phyloP scores from a whole-genome alignment of 148 eudicot species.

The Camellia granthamiana region DNA sequence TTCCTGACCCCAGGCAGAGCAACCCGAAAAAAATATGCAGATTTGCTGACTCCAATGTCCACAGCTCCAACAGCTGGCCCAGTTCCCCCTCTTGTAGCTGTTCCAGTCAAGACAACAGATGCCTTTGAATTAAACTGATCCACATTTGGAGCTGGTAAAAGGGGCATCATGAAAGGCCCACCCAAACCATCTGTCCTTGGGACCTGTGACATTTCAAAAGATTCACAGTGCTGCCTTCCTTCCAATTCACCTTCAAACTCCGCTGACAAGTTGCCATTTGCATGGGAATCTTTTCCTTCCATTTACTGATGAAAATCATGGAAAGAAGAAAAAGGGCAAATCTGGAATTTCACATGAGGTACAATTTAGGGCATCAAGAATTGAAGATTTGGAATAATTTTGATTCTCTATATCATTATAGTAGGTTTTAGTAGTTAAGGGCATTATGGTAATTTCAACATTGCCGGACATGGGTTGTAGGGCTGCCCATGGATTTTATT shows the following conservation, averaged over 20 bases:
- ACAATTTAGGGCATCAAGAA: no score
- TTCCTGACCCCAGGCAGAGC: constrained; percentile 32
- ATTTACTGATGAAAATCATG: not conserved
- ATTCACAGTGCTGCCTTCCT: constrained; percentile 12
- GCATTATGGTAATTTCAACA: no score
- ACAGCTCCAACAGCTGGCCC: constrained; percentile 68
- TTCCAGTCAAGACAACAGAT: constrained; percentile 58
- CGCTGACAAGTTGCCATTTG: not conserved
- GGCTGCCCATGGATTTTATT: no score
- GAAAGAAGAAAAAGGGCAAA: no score
- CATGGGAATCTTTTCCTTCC: constrained; percentile 19
- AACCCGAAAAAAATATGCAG: constrained; percentile 10
- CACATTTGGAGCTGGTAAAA: constrained; percentile 32
- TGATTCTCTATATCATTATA: no score
- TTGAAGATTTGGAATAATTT: no score
- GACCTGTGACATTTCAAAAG: constrained; percentile 19
- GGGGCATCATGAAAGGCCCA: constrained; percentile 37
- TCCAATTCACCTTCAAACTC: constrained; percentile 7
- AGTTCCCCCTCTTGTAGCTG: constrained; percentile 51
- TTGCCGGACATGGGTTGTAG: no score
- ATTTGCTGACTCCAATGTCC: constrained; percentile 67
- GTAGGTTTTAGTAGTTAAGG: no score
- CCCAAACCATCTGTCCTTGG: constrained; percentile 11
- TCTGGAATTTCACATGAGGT: no score
- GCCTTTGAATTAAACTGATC: constrained; percentile 27